These are phyloP conservation scores for Aureobasidium sp. DNA, from an alignment of 2,329 filamentous ascomycete genomes.

Conservation along the genomic window DNA sequence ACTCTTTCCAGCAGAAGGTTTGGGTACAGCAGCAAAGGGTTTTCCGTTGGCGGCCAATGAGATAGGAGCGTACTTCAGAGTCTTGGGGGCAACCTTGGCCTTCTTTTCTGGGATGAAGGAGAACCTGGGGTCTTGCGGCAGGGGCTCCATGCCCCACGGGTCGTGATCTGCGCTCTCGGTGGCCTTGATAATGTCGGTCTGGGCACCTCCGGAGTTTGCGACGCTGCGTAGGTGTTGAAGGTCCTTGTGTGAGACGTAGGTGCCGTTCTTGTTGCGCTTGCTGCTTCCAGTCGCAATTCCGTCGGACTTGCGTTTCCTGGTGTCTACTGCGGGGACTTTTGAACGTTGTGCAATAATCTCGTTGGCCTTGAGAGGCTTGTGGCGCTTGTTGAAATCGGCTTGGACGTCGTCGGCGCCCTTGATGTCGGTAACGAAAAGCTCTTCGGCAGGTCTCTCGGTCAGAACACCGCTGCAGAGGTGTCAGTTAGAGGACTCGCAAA, in stretches of 20 bases:
- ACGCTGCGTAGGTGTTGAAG: conserved; percentile 67
- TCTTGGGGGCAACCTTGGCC: conserved; percentile 61
- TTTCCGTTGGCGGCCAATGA: conserved; percentile 79
- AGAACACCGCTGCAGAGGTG: conserved; percentile 60
- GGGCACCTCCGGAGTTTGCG: conserved; percentile 57
- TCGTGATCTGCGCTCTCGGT: conserved; percentile 58
- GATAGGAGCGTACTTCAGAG: conserved; percentile 66
- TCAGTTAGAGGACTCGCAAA: not conserved
- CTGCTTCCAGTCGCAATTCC: conserved; percentile 56
- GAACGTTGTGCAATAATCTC: conserved; percentile 85
- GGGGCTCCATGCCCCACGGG: conserved; percentile 58
- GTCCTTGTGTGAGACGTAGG: conserved; percentile 72
- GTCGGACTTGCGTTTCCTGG: conserved; percentile 64
- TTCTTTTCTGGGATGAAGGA: conserved; percentile 56
- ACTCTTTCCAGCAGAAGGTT: conserved; percentile 72
- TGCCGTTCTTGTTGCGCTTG: conserved; percentile 70
- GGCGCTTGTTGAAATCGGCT: conserved; percentile 54
- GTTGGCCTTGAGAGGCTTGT: conserved; percentile 78
- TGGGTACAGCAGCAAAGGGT: conserved; percentile 64
- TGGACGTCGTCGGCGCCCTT: conserved; percentile 59
- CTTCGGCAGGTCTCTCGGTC: conserved; percentile 68
- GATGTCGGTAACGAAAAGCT: conserved; percentile 79
- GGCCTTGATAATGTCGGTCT: conserved; percentile 38
- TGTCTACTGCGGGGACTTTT: conserved; percentile 66
- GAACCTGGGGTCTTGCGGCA: conserved; percentile 44